Base-by-base conservation (phyloP, 352 stramenopile genomes). In the Thraustochytrium sp. region DNA sequence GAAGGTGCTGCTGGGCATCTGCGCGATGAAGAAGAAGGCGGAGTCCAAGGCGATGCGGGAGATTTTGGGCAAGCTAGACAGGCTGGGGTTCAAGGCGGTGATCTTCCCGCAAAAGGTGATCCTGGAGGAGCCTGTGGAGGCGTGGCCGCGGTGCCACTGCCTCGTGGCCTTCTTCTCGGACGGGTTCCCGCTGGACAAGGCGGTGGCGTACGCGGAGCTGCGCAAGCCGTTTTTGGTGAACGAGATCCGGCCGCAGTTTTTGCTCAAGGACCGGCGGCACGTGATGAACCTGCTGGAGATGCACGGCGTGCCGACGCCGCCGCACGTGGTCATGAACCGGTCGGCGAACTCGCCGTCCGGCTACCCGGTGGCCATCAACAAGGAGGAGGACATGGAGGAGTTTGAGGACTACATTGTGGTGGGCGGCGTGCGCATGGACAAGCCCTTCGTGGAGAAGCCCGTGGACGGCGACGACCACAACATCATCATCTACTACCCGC, bases 391-490 rank as follows among this genome's bases (percentile, higher is more conserved):
- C 40, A 82, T 94, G 13, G 85, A 90, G 42, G 91, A 96, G 63
- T 90, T 90, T 85, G 91, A 94, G 73, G 90, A 94, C 85, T 90
- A 93, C 64, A 95, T 95, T 82, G 87, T 93, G 82, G 86, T 85
- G 21, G 85, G 98, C 86, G 96, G 95, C 38, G 91, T 98, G 42
- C 91, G 90, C 56, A 97, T 99, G 76, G 93, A 99, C 87, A 99
- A 99, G 87, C 97, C 97, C 1, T 99, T 99, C 84, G 97, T 99
- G 0, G 97, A 99, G 88, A 99, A 99, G 88, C 97, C 97, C 0
- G 95, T 98, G 0, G 91, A 99, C 87, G 96, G 96, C 0, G 97
- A 99, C 82, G 96, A 99, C 90, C 97, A 99, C 88, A 99, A 99
- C 85, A 96, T 99, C 82, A 96, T 98, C 86, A 99, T 99, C 85